Percentiles rank a stretch among this genome's conserved stretches.
Conservation (phyloP, 805 yeast genomes). For the Maudiozyma barnettii region DNA sequence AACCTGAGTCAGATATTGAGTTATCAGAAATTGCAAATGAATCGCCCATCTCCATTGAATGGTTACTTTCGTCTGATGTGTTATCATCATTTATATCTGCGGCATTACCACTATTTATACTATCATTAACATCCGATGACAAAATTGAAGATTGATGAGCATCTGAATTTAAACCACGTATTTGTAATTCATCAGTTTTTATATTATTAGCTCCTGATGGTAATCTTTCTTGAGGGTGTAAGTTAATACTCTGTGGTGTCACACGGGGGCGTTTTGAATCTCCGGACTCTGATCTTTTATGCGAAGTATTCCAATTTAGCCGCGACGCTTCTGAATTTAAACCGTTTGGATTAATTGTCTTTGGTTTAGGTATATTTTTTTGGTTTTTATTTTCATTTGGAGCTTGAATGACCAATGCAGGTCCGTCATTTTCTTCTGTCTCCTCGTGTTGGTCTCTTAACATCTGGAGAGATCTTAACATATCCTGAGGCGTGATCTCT, state of each 20-base stretch:
- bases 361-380: slow-evolving; percentile 5
- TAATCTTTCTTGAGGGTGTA: not conserved
- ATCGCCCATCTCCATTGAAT: not conserved
- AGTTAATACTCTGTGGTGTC: not conserved
- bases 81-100: slow-evolving; percentile 8
- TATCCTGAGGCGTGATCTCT: slow-evolving; percentile 72
- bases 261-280: not conserved
- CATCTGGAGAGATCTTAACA: slow-evolving; percentile 76
- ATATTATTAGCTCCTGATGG: not conserved
- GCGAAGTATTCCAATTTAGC: not conserved
- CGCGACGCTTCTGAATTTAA: not conserved
- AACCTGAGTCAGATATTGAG: not conserved
- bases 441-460: slow-evolving; percentile 46
- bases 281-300: slow-evolving; percentile 1
- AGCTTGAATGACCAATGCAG: slow-evolving; percentile 65
- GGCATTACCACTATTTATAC: slow-evolving; percentile 4
- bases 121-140: not conserved
- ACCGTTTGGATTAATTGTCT: not conserved
- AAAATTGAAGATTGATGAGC: not conserved
- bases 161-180: not conserved
- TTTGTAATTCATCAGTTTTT: not conserved
- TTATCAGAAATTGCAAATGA: not conserved
- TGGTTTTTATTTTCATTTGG: slow-evolving; percentile 33
- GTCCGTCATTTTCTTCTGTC: slow-evolving; percentile 53
- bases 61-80: slow-evolving; percentile 8